These are phyloP conservation scores for Aethionema arabicum DNA, from an alignment of 345 rosid species.

Conservation along the genomic window DNA sequence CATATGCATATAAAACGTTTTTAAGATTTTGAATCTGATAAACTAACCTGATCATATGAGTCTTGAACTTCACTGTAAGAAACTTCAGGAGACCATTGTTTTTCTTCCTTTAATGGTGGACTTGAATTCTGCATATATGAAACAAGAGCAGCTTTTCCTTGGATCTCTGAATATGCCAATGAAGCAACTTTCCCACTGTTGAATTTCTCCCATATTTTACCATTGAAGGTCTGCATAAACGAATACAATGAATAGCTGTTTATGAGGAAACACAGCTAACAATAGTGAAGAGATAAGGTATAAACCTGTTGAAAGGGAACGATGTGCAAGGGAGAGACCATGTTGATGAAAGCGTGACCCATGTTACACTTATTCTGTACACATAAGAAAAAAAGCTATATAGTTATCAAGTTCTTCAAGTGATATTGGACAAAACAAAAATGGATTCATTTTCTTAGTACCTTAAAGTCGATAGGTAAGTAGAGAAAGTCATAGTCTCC, in stretches of 20 bases:
- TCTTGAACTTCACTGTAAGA: constrained; percentile 67
- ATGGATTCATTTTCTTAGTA: constrained; percentile 28
- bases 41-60: constrained; percentile 61
- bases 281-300: constrained; percentile 12
- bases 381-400: constrained; percentile 20
- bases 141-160: constrained; percentile 89
- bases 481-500: constrained; percentile 91
- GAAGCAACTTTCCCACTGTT: constrained; percentile 94
- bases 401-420: constrained; percentile 21
- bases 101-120: constrained; percentile 78
- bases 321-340: constrained; percentile 84
- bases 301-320: constrained; percentile 82
- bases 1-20: neutral
- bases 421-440: constrained; percentile 1
- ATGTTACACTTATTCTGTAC: constrained; percentile 98
- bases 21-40: constrained; percentile 1
- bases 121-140: constrained; percentile 87
- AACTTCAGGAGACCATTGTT: constrained; percentile 72
- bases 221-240: constrained; percentile 71
- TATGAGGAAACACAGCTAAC: neutral
- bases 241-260: neutral
- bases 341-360: constrained; percentile 94
- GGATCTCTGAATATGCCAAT: constrained; percentile 89
- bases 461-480: constrained; percentile 93
- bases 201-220: constrained; percentile 95